Evolutionary conservation across 2,329 filamentous ascomycete species (phyloP), one percentile per base, ranked within the genome.

Genomic region (Cladosporium sphaerospermum): DNA sequence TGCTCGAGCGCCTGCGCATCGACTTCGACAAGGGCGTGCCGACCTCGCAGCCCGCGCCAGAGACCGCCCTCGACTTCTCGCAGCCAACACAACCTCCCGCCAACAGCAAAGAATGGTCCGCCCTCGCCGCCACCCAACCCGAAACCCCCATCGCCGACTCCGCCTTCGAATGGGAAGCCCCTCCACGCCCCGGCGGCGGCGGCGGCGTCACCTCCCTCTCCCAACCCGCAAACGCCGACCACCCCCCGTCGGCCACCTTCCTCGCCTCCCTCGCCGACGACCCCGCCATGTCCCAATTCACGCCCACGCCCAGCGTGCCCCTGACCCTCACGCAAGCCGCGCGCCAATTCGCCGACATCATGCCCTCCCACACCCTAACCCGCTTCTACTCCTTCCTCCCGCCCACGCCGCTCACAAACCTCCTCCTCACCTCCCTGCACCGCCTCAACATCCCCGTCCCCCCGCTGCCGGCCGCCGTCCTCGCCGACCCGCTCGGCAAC

Each of bases 1-100:
- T 99, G 89, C 84, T 99, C 52, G 89, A 95, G 67, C 87, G 84
- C 52, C 81, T 99, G 13, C 87, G 83, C 58, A 95, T 99, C 67
- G 88, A 96, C 69, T 91, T 97, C 66, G 84, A 78, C 50, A 81
- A 86, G 62, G 76, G 82, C 55, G 83, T 85, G 1, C 75, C 81
- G 4, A 73, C 78, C 10, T 77, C 75, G 2, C 73, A 72, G 45
- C 67, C 69, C 32, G 71, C 63, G n/a, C 56, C 39, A 68, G 51
- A 57, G 64, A 61, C 65, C 40, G 73, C 78, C 10, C 91, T 92
- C 84, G 86, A 91, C 36, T 67, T 91, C 50, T 88, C 64, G 33
- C 32, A 57, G 28, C 54, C 48, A 23, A 55, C 55, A 57, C 32
- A 43, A 16, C 36, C 36, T 8, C n/a, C 36, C 10, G 36, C 36